Base-by-base conservation (phyloP, 345 rosid genomes). In the Populus deltoides region DNA sequence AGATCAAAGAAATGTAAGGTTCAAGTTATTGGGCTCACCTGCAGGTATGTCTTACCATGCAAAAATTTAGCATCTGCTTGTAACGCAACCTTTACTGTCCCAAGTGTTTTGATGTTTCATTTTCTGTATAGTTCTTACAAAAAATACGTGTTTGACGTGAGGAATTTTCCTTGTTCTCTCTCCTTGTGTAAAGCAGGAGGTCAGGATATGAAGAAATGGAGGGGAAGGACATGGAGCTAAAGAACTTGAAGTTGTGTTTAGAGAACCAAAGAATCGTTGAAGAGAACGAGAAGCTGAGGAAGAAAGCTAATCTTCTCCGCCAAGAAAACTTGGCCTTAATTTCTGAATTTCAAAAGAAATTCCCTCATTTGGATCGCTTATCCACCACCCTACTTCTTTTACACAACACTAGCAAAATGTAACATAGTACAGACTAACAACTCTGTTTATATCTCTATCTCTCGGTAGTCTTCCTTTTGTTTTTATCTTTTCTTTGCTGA, bases 161-260 rank as follows among this genome's bases (percentile, higher is more conserved):
- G 17, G 53, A 8, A 15, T 43, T 18, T 43, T 45, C 12, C 4
- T 38, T 31, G 22, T 7, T 16, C 45, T 27, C 35, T n/a, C 33
- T 22, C n/a, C 27, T 51, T 61, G 6, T 38, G 12, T 51, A 24
- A 8, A 24, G 66, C 43, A 79, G 86, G 79, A 82, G 85, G 74
- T 77, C 77, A 79, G 73, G 80, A 18, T 35, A 65, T 25, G 85
- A 78, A 43, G 80, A 71, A 57, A 81, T 75, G 70, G 75, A 38
- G 33, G 83, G 76, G 59, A 81, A 65, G 55, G 85, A 89, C 36
- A 86, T 88, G 88, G 84, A 89, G 67, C 80, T 84, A 29, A 78
- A 71, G 89, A 91, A 91, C 85, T 77, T 87, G 84, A 87, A 86
- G 89, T 86, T 91, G 57, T 91, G 85, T 68, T 75, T 90, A 82